phyloP scores from a whole-genome alignment of 148 eudicot species.

The Chenopodium quinoa region DNA sequence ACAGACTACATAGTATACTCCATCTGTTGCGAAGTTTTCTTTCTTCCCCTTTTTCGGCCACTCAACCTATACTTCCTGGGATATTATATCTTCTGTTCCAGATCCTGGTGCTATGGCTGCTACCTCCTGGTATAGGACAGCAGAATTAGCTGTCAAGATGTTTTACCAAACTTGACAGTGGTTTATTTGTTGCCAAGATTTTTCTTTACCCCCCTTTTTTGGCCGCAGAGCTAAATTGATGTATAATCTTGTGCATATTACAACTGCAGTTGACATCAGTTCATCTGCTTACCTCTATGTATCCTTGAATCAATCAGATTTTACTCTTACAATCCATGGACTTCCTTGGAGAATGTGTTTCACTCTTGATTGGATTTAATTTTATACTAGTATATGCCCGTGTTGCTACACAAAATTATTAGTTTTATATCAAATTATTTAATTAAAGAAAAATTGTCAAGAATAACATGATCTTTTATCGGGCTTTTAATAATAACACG shows the following conservation, averaged over 20 bases:
- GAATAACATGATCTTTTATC: too few species aligned
- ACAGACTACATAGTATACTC: constrained; percentile 17
- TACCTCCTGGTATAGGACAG: constrained; percentile 89
- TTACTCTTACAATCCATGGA: background rate
- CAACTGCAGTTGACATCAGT: background rate
- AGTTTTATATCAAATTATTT: too few species aligned
- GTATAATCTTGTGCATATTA: background rate
- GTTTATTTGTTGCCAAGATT: background rate
- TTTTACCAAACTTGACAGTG: background rate
- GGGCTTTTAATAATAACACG: too few species aligned
- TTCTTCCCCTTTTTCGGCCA: constrained; percentile 39
- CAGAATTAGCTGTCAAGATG: constrained; percentile 64
- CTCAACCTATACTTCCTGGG: constrained; percentile 58
- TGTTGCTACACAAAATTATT: too few species aligned
- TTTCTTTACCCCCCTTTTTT: background rate
- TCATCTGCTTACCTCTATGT: background rate
- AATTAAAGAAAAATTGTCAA: too few species aligned
- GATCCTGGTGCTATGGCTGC: constrained; percentile 96
- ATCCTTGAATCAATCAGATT: background rate
- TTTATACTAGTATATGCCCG: too few species aligned
- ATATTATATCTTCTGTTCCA: constrained; percentile 62
- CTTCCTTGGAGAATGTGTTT: background rate
- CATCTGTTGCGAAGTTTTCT: background rate
- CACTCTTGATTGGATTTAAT: too few species aligned
- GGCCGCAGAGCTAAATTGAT: background rate